A percentile compares a stretch with the other conserved stretches of the same genome.
Conservation (phyloP, 2,329 filamentous ascomycete genomes). For the Talaromyces atroroseus region DNA sequence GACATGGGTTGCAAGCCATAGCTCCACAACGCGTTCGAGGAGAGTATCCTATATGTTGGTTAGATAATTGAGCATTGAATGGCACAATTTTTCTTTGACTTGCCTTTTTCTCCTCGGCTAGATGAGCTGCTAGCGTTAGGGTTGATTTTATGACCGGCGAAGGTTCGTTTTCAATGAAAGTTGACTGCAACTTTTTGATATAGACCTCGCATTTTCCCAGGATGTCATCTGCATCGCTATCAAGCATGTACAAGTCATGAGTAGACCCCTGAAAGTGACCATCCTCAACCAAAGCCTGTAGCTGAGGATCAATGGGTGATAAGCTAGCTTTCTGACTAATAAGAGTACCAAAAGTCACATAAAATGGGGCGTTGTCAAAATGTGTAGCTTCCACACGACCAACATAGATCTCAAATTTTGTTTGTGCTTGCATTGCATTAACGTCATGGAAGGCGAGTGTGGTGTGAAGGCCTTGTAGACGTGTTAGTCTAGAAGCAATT, state of each 20-base stretch:
- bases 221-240: conserved; percentile 47
- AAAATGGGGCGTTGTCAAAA: conserved; percentile 48
- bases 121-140: conserved; percentile 34
- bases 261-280: conserved; percentile 31
- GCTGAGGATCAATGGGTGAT: conserved; percentile 35
- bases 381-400: conserved; percentile 52
- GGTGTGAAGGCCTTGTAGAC: conserved; percentile 42
- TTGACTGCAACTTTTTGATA: conserved; percentile 44
- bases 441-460: conserved; percentile 49
- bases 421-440: conserved; percentile 43
- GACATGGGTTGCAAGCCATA: conserved; percentile 53
- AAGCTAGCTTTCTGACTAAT: conserved; percentile 34
- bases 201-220: conserved; percentile 50
- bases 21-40: conserved; percentile 48
- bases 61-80: conserved; percentile 7
- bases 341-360: conserved; percentile 43
- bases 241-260: conserved; percentile 45
- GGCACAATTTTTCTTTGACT: conserved; percentile 12
- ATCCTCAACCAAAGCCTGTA: conserved; percentile 37
- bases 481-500: conserved; percentile 11
- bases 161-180: conserved; percentile 45
- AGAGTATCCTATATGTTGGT: conserved; percentile 36
- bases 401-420: conserved; percentile 44
- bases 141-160: conserved; percentile 50
- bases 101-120: conserved; percentile 36